These are phyloP conservation scores for Stagonosporopsis vannaccii DNA, from an alignment of 2,329 filamentous ascomycete genomes.

Conservation along the genomic window DNA sequence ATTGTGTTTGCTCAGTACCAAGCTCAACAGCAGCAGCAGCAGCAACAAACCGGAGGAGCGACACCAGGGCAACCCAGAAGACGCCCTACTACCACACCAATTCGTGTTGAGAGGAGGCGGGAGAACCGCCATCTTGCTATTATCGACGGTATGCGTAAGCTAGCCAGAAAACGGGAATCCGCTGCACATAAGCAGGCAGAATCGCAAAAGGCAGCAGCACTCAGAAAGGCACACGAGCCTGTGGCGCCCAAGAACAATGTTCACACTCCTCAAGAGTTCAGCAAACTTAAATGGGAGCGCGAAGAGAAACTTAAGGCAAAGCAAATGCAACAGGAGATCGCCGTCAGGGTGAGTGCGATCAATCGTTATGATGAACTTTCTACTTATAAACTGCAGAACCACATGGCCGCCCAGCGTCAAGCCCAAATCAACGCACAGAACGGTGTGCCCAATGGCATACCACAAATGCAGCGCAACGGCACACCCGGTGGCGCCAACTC, in stretches of 20 bases:
- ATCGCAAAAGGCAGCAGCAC: constrained; percentile 70
- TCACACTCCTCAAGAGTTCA: constrained; percentile 89
- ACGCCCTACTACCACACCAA: constrained; percentile 72
- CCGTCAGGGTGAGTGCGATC: constrained; percentile 51
- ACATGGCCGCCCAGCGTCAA: constrained; percentile 47
- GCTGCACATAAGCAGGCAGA: constrained; percentile 87
- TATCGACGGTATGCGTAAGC: constrained; percentile 92
- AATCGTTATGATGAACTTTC: not conserved
- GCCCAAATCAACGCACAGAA: constrained; percentile 49
- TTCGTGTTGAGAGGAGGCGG: constrained; percentile 85
- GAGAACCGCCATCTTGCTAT: constrained; percentile 87
- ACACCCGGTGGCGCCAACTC: constrained; percentile 44
- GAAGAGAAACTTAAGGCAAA: constrained; percentile 70
- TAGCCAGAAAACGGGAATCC: constrained; percentile 92
- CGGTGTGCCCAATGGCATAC: constrained; percentile 46
- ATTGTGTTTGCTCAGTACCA: constrained; percentile 66
- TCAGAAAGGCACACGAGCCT: constrained; percentile 80
- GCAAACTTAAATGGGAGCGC: constrained; percentile 84
- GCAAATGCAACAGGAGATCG: constrained; percentile 65
- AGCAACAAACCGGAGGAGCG: constrained; percentile 56
- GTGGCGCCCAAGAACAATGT: constrained; percentile 65
- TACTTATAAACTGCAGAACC: constrained; percentile 40
- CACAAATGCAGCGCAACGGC: constrained; percentile 53
- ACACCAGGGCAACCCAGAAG: constrained; percentile 64
- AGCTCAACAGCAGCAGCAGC: constrained; percentile 62